Evolutionary conservation across 306 rosid genomes (phyloP).

Genomic region (peach (Prunus persica)): Prunus_persica_NCBIv2 NC_034012.1:2106001-2106500

Average conservation of each 20-base stretch:
- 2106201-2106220: not conserved
- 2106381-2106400: slow-evolving; percentile 75
- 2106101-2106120: not conserved
- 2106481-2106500: slow-evolving; percentile 98
- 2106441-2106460: slow-evolving; percentile 97
- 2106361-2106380: slow-evolving; percentile 86
- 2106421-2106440: slow-evolving; percentile 95
- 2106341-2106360: slow-evolving; percentile 99
- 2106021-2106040: not conserved
- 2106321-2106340: slow-evolving; percentile 89
- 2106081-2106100: not conserved
- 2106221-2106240: not conserved
- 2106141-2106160: not conserved
- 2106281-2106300: slow-evolving; percentile 69
- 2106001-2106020: not conserved
- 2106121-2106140: not conserved
- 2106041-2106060: not conserved
- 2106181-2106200: not conserved
- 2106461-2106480: slow-evolving; percentile 99
- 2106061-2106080: not conserved
- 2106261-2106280: slow-evolving; percentile 1
- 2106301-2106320: slow-evolving; percentile 75
- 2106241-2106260: not conserved
- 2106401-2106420: slow-evolving; percentile 89
- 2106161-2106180: not conserved